These are phyloP conservation scores for Phytophthora kernoviae DNA, from an alignment of 352 stramenopile species.

Conservation along the genomic window DNA sequence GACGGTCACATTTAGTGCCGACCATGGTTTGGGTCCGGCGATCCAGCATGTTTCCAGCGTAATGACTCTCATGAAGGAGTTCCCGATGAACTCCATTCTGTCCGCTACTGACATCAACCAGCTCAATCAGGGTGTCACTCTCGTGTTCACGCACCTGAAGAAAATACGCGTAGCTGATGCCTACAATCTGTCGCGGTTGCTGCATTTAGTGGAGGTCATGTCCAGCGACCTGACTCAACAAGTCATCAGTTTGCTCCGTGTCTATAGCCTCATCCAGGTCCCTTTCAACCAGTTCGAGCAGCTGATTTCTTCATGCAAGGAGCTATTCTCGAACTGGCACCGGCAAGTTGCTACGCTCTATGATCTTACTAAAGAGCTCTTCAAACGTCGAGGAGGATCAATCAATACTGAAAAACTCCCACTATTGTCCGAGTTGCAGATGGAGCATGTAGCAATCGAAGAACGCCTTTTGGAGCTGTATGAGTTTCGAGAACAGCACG, in stretches of 20 bases:
- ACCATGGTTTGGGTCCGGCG: constrained; percentile 86
- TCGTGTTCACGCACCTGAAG: constrained; percentile 90
- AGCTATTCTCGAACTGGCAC: constrained; percentile 89
- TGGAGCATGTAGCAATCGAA: constrained; percentile 88
- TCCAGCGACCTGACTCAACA: constrained; percentile 87
- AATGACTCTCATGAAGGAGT: constrained; percentile 93
- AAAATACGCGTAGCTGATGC: constrained; percentile 90
- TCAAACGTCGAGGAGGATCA: constrained; percentile 77
- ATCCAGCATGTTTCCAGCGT: constrained; percentile 90
- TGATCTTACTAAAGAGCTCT: constrained; percentile 86
- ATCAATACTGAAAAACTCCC: constrained; percentile 85
- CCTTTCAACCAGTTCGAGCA: constrained; percentile 86
- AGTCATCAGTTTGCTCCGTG: constrained; percentile 77
- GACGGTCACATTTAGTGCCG: constrained; percentile 90
- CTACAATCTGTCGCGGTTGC: constrained; percentile 83
- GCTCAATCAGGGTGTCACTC: constrained; percentile 75
- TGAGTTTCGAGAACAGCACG: constrained; percentile 92
- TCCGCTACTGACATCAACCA: constrained; percentile 88
- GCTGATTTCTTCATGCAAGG: constrained; percentile 75
- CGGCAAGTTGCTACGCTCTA: constrained; percentile 84
- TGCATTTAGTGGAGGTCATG: constrained; percentile 87
- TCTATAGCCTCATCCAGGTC: constrained; percentile 86
- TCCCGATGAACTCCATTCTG: constrained; percentile 93
- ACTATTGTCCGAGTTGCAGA: constrained; percentile 80
- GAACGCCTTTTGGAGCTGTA: constrained; percentile 87